These are phyloP conservation scores for Peronosclerospora sorghi DNA, from an alignment of 352 stramenopile species.

Conservation along the genomic window DNA sequence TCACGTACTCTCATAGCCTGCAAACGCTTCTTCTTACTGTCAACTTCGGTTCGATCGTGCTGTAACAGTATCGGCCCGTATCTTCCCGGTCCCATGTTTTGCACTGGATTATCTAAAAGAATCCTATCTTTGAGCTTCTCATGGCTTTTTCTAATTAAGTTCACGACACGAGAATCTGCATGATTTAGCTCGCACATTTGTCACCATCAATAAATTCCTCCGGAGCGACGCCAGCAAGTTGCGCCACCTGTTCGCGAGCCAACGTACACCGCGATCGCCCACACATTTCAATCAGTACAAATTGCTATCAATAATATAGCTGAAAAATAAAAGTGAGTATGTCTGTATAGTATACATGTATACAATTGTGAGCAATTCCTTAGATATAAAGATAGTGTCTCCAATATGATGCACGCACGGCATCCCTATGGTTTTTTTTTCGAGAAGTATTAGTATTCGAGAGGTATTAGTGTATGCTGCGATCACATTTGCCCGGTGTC, in stretches of 20 bases:
- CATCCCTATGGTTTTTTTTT: no score
- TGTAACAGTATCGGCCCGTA: conserved; percentile 51
- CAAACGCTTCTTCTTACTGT: conserved; percentile 21
- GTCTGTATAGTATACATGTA: no score
- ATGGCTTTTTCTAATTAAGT: neutral
- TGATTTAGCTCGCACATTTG: conserved; percentile 39
- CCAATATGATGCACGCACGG: no score
- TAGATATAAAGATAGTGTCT: no score
- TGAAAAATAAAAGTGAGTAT: no score
- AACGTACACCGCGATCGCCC: conserved; percentile 56
- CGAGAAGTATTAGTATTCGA: no score
- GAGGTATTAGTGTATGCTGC: no score
- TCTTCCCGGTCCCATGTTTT: conserved; percentile 69
- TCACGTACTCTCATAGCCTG: conserved; percentile 54
- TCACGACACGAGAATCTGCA: neutral
- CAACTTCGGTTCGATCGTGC: neutral
- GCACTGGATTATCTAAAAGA: conserved; percentile 46
- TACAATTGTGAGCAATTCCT: no score
- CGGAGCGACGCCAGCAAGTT: conserved; percentile 29
- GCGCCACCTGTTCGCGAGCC: conserved; percentile 33
- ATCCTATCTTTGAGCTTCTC: neutral
- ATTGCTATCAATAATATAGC: no score
- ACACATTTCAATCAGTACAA: conserved; percentile 61
- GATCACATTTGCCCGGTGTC: no score
- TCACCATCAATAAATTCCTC: conserved; percentile 53